Percentiles rank a stretch among this genome's conserved stretches.
phyloP scores from a whole-genome alignment of 1,284 basidiomycete genomes.

The Xerocomus amazonicus region DNA sequence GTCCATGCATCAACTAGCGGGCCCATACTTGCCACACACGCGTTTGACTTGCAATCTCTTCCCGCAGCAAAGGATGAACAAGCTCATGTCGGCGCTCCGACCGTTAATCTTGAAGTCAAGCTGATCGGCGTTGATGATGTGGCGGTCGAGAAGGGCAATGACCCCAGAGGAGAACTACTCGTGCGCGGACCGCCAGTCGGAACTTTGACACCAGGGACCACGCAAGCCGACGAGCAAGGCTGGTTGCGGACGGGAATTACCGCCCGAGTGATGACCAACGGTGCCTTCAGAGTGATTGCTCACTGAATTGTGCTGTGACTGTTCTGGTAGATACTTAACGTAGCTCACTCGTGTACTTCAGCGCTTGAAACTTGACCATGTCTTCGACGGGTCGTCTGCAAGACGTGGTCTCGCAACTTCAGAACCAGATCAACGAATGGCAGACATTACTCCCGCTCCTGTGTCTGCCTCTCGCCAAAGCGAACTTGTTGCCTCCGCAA shows the following conservation, averaged over 20 bases:
- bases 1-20: constrained; percentile 60
- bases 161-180: constrained; percentile 49
- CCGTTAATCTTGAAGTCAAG: constrained; percentile 72
- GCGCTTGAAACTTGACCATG: constrained; percentile 10
- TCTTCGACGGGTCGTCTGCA: constrained; percentile 12
- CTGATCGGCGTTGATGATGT: constrained; percentile 60
- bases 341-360: no score
- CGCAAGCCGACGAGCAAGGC: constrained; percentile 34
- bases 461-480: constrained; percentile 50
- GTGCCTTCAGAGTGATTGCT: constrained; percentile 48
- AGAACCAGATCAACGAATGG: constrained; percentile 49
- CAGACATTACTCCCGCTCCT: constrained; percentile 53
- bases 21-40: constrained; percentile 69
- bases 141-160: constrained; percentile 55
- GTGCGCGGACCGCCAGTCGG: constrained; percentile 58
- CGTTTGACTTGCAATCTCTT: constrained; percentile 72
- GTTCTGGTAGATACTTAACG: no score
- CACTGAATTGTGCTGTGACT: constrained; percentile 1
- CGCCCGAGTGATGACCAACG: constrained; percentile 57
- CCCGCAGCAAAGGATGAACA: constrained; percentile 34
- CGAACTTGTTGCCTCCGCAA: constrained; percentile 56
- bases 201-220: constrained; percentile 36
- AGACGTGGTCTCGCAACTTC: constrained; percentile 50
- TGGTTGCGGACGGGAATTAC: constrained; percentile 50
- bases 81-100: constrained; percentile 68